Base-by-base conservation (phyloP, 257 asterid genomes). In the Fraxinus pennsylvanica region DNA sequence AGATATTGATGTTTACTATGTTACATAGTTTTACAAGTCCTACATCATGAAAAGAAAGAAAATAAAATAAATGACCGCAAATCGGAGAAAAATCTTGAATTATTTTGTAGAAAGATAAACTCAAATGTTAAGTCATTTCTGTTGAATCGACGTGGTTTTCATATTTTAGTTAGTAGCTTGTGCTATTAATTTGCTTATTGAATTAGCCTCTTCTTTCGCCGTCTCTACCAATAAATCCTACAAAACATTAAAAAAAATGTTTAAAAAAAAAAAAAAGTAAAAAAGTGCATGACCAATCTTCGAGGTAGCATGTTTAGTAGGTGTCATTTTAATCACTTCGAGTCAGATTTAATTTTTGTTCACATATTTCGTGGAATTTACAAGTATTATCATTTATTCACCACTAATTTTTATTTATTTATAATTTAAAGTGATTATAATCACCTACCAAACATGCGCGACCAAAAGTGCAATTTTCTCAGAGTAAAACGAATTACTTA, bases 221-320 rank as follows among this genome's bases (percentile, higher is more conserved):
- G 39, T 68, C 43, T 59, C 78, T 17, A 35, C 78, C 78, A 74
- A n/a, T 36, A 32, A 45, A 61, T 74, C 78, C 78, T 74, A 35
- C 66, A 54, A 36, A 61, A 36, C 6, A n/a, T 0, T 1, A 30
- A 32, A 3, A 57, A 30, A 19, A 30, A 32, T 9, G 30, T 5
- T 21, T 7, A 6, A 1, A 57, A n/a, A 57, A 5, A 54, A 15
- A 17, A 45, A 3, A 4, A 0, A 54, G 3, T 0, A 17, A 17
- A n/a, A 19, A 5, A 8, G 65, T 47, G 57, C 50, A 41, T 12
- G 50, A 43, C 3, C 15, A 43, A 43, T 10, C 1, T 6, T 43
- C 50, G 15, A 43, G 12, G 50, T 10, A 43, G 17, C 50, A 10
- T 2, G 50, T 43, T 12, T 43, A 43, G 0, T 10, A 12, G 15